phyloP scores from a whole-genome alignment of 1,284 basidiomycete species.

The Cryptococcus amylolentus region DNA sequence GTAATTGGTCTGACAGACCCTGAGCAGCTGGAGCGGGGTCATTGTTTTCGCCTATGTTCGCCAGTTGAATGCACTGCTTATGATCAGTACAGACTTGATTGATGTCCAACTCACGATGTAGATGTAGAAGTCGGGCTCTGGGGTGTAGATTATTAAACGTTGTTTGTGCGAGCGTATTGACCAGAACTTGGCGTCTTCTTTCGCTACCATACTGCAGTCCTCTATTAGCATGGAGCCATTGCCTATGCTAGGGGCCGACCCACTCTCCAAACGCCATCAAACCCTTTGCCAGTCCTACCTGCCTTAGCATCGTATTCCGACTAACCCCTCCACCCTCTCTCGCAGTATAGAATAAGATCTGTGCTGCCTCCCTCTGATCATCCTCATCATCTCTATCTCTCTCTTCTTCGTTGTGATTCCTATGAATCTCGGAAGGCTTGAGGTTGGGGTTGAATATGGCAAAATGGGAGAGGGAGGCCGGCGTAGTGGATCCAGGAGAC shows the following conservation, averaged over 20 bases:
- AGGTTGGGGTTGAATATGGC: conserved; percentile 45
- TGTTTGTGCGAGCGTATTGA: conserved; percentile 32
- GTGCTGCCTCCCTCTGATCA: conserved; percentile 40
- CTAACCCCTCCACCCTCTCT: conserved; percentile 33
- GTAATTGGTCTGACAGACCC: conserved; percentile 30
- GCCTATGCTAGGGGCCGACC: conserved; percentile 4
- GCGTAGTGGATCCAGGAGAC: conserved; percentile 6
- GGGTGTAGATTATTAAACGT: conserved; percentile 35
- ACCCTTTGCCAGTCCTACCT: conserved; percentile 44
- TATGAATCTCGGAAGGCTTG: background rate
- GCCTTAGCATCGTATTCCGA: conserved; percentile 43
- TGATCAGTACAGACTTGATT: background rate
- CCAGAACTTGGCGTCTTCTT: conserved; percentile 20
- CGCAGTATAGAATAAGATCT: conserved; percentile 46
- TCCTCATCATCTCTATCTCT: conserved; percentile 38
- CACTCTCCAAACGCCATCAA: conserved; percentile 44
- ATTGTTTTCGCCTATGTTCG: conserved; percentile 14
- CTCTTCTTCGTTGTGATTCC: conserved; percentile 12
- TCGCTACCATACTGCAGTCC: conserved; percentile 25
- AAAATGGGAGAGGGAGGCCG: conserved; percentile 39
- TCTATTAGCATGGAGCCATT: background rate
- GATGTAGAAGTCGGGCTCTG: conserved; percentile 39
- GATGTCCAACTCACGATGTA: conserved; percentile 25
- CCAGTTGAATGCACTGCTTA: conserved; percentile 24
- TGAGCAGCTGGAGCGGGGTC: conserved; percentile 18